phyloP scores from a whole-genome alignment of 441 rosid species.

The Croton setiger region DNA sequence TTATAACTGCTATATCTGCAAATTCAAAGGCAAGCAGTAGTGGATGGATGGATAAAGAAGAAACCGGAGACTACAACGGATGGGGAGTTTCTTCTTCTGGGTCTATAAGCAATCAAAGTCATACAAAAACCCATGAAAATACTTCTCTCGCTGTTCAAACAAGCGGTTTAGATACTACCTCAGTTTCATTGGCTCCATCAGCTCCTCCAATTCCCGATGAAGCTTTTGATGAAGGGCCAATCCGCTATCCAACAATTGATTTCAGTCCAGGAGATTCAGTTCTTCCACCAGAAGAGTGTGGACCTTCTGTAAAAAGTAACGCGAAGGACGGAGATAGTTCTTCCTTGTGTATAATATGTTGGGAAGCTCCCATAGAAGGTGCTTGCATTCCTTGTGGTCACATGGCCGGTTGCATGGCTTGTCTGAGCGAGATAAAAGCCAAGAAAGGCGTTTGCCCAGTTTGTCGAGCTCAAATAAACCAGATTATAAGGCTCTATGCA shows the following conservation, averaged over 20 bases:
- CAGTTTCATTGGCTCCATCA: conserved; percentile 38
- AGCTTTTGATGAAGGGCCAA: conserved; percentile 32
- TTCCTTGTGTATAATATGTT: conserved; percentile 53
- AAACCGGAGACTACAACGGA: conserved; percentile 29
- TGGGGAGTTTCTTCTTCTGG: conserved; percentile 31
- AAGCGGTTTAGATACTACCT: conserved; percentile 7
- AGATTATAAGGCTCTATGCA: conserved; percentile 46
- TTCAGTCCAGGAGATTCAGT: conserved; percentile 24
- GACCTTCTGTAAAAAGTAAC: conserved; percentile 23
- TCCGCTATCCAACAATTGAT: conserved; percentile 43
- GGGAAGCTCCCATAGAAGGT: conserved; percentile 59
- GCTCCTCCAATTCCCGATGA: conserved; percentile 46
- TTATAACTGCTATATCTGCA: conserved; percentile 17
- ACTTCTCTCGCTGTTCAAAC: conserved; percentile 18
- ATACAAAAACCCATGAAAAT: conserved; percentile 10
- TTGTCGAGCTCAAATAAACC: conserved; percentile 42
- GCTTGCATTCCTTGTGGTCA: conserved; percentile 73
- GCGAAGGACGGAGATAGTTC: conserved; percentile 30
- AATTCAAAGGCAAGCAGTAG: conserved; percentile 31
- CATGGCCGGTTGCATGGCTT: conserved; percentile 68
- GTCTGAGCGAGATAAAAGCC: conserved; percentile 46
- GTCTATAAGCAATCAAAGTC: conserved; percentile 20
- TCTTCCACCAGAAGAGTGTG: conserved; percentile 18
- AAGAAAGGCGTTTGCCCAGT: conserved; percentile 58
- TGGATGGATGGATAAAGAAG: conserved; percentile 30